Base-by-base conservation (phyloP, 371 early-diverging fungal genomes). In the Rhizopus arrhizus region DNA sequence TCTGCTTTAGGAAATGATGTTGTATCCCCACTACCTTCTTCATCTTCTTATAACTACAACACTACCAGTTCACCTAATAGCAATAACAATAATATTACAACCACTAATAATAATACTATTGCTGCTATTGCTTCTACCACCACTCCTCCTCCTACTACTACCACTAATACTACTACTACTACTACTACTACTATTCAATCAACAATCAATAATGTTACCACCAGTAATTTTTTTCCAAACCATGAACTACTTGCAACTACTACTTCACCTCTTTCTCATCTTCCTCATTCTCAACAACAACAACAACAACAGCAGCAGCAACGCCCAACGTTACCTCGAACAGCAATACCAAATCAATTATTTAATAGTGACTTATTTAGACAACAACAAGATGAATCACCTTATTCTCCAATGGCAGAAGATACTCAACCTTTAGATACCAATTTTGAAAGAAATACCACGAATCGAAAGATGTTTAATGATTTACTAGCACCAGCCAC, bases 401-500 rank as follows among this genome's bases (percentile, higher is more conserved):
- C 36, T 8, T 57, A 28, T 35, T 64, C 64, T n/a, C 64, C 64
- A 28, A 64, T 64, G 64, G 59, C 64, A 13, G 64, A 64, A 48
- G 64, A 63, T 48, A 15, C 35, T 29, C 64, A 60, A 13, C 15
- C 38, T 32, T 3, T 50, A 9, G 32, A 61, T 61, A 41, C 36
- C 52, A 51, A 33, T 51, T 0, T 28, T 5, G 40, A 53, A 7
- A 38, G 38, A 40, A 12, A 48, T 13, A 52, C 46, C 40, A 56
- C 22, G 32, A 54, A 41, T 22, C 46, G 66, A 31, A 70, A 69
- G 42, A 41, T 52, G 11, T 62, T 55, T 13, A 65, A 50, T 29
- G 65, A 64, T 34, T 49, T 64, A 7, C 41, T 65, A n/a, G 62
- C 65, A 10, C 69, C 68, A 15, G 69, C 63, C 9, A 57, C 61